A percentile compares a stretch with the other conserved stretches of the same genome.
These are phyloP conservation scores for Zea mays DNA, from an alignment of 176 grass and related monocot genomes.

Conservation along the genomic window Zm-B73-REFERENCE-NAM-5.0 NC_050098.1:233139001-233139500, in stretches of 20 bases:
- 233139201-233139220: constrained; percentile 73
- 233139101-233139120: too few relatives aligned
- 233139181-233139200: constrained; percentile 73
- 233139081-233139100: too few relatives aligned
- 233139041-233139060: constrained; percentile 70
- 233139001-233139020: constrained; percentile 58
- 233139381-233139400: not conserved
- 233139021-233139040: constrained; percentile 50
- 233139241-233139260: constrained; percentile 80
- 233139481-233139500: not conserved
- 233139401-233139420: too few relatives aligned
- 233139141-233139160: constrained; percentile 2
- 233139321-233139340: too few relatives aligned
- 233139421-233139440: not conserved
- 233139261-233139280: constrained; percentile 62
- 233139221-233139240: constrained; percentile 72
- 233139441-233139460: not conserved
- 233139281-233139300: constrained; percentile 78
- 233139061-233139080: constrained; percentile 59
- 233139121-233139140: not conserved
- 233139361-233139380: not conserved
- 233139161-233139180: constrained; percentile 65
- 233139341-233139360: constrained; percentile 6
- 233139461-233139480: not conserved
- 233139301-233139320: constrained; percentile 54